Evolutionary conservation across 2,329 filamentous ascomycete genomes (phyloP).

Genomic region (Tolypocladium inflatum): DNA sequence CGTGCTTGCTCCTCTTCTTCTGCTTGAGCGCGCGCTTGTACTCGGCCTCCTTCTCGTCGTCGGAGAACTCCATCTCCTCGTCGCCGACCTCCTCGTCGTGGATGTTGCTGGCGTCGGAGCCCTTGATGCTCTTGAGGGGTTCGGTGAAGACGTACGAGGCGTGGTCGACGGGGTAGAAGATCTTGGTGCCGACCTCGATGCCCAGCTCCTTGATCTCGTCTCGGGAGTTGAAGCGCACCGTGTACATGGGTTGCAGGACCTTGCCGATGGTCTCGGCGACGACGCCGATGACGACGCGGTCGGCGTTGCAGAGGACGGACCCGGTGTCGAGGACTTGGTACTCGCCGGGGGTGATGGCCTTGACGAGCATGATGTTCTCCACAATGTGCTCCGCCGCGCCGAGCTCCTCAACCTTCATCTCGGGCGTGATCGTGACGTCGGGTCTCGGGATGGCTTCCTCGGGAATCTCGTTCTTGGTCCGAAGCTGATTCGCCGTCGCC

Average conservation of each 20-base stretch:
- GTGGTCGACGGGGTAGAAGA: conserved; percentile 74
- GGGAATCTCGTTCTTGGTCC: conserved; percentile 71
- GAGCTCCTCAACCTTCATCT: conserved; percentile 68
- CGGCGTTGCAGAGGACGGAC: conserved; percentile 70
- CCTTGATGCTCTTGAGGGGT: conserved; percentile 68
- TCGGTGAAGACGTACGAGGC: conserved; percentile 83
- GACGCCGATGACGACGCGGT: conserved; percentile 68
- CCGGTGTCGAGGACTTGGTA: conserved; percentile 77
- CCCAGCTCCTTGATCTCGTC: conserved; percentile 59
- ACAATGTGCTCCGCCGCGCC: conserved; percentile 70
- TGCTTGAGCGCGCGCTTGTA: conserved; percentile 63
- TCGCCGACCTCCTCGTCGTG: conserved; percentile 84
- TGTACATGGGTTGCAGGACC: conserved; percentile 80
- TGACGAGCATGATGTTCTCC: conserved; percentile 69
- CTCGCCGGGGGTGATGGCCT: conserved; percentile 68
- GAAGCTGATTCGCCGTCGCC: conserved; percentile 39
- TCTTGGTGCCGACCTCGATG: conserved; percentile 55
- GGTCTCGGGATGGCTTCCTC: conserved; percentile 63
- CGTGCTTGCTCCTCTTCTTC: conserved; percentile 42
- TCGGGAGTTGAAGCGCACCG: conserved; percentile 61
- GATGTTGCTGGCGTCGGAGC: conserved; percentile 88
- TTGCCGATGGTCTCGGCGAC: conserved; percentile 81
- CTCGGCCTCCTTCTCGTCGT: conserved; percentile 88
- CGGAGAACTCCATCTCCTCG: conserved; percentile 90
- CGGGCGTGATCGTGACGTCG: conserved; percentile 64